These are phyloP conservation scores for Pseudisothecium myosuroides DNA, from an alignment of 225 moss, liverwort and hornwort genomes.

Conservation along the genomic window DNA sequence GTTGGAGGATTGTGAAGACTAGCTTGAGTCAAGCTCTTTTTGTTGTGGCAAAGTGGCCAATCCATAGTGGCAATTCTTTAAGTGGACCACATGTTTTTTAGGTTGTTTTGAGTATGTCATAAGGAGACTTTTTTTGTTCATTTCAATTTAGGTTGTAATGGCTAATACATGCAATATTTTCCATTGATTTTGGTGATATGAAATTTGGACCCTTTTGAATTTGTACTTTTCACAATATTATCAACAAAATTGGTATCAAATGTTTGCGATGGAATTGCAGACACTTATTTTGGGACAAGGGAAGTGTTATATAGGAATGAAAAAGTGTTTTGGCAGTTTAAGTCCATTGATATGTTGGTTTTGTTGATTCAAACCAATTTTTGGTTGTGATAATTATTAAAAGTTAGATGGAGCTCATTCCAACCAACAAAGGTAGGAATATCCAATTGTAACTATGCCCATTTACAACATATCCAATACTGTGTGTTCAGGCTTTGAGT, in stretches of 20 bases:
- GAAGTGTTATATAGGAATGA: accelerated
- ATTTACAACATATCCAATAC: not conserved
- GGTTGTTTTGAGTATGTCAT: not conserved
- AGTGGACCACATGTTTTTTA: not conserved
- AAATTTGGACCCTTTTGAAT: not conserved
- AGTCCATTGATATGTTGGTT: not conserved
- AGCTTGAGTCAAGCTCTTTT: not conserved
- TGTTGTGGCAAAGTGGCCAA: accelerated
- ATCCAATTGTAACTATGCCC: not conserved
- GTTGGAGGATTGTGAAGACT: not conserved
- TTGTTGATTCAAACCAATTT: not conserved
- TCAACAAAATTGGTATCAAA: not conserved
- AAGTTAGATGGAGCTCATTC: not conserved
- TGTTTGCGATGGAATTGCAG: not conserved
- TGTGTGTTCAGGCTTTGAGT: not conserved
- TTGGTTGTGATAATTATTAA: not conserved
- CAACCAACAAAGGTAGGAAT: not conserved
- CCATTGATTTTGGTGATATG: not conserved
- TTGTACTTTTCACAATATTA: not conserved
- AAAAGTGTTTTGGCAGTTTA: not conserved
- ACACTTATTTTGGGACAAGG: not conserved
- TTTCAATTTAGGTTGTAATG: not conserved
- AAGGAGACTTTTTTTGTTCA: not conserved
- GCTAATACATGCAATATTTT: not conserved
- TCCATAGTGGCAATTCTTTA: not conserved